phyloP scores from a whole-genome alignment of 2,329 filamentous ascomycete species.

The Sordariomycetes sp. region DNA sequence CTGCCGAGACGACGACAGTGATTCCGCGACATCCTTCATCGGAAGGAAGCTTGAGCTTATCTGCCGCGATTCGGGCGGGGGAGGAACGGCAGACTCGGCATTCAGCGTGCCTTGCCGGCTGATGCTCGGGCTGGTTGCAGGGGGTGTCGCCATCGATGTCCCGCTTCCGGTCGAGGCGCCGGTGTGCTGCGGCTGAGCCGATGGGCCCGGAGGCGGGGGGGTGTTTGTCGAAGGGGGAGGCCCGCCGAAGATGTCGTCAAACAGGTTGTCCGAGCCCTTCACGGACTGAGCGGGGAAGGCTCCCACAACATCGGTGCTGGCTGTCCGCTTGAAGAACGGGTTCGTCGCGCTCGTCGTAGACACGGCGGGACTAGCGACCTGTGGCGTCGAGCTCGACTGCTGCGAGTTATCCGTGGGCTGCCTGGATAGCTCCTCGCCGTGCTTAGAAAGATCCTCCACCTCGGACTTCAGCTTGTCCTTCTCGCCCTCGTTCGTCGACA shows the following conservation, averaged over 20 bases:
- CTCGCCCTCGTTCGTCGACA: conserved; percentile 80
- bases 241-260: conserved; percentile 74
- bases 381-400: conserved; percentile 26
- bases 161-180: conserved; percentile 43
- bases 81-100: conserved; percentile 33
- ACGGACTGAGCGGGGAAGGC: conserved; percentile 37
- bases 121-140: conserved; percentile 53
- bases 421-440: conserved; percentile 45
- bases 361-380: conserved; percentile 58
- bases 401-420: conserved; percentile 42
- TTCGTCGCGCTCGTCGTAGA: conserved; percentile 73
- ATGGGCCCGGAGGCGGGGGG: neutral
- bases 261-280: conserved; percentile 52
- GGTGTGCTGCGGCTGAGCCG: conserved; percentile 38
- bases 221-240: conserved; percentile 16
- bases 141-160: conserved; percentile 40
- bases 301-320: conserved; percentile 49
- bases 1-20: conserved; percentile 66
- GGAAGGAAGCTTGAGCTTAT: conserved; percentile 69
- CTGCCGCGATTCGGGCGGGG: conserved; percentile 62
- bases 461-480: conserved; percentile 79
- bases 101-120: conserved; percentile 48
- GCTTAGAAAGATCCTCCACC: conserved; percentile 56
- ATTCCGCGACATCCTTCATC: conserved; percentile 55
- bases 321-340: conserved; percentile 77